A percentile compares a stretch with the other conserved stretches of the same genome.
Evolutionary conservation across 2,329 filamentous ascomycete species (phyloP).

Genomic region (Sphaerulina vaccinii): DNA sequence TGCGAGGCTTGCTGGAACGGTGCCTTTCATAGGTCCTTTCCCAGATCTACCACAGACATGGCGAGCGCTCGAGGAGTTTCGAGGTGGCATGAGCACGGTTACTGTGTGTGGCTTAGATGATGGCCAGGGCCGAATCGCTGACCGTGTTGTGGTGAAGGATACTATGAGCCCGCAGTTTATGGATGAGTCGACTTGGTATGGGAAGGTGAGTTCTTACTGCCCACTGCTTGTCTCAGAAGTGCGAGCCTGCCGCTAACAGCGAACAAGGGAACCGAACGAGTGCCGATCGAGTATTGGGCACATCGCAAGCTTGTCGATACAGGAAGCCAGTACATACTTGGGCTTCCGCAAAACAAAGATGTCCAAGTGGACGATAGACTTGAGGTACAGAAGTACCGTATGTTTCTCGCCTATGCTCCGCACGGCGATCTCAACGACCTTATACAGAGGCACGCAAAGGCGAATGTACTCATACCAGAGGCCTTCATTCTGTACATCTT

Average conservation of each 20-base stretch:
- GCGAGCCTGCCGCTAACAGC: background rate
- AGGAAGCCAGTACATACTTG: background rate
- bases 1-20: background rate
- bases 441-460: background rate
- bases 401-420: conserved; percentile 10
- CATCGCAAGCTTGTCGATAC: conserved; percentile 1
- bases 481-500: conserved; percentile 15
- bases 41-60: background rate
- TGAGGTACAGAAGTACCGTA: conserved; percentile 1
- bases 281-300: conserved; percentile 9
- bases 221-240: background rate
- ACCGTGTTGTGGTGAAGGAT: conserved; percentile 12
- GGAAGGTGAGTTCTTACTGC: background rate
- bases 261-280: background rate
- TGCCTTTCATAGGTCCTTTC: background rate
- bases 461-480: background rate
- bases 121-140: background rate
- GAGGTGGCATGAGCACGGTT: conserved; percentile 10
- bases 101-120: conserved; percentile 3
- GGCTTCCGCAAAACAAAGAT: background rate
- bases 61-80: background rate
- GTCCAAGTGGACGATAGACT: background rate
- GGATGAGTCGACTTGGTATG: conserved; percentile 5
- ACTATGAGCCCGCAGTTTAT: background rate
- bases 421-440: conserved; percentile 9